A percentile compares a stretch with the other conserved stretches of the same genome.
These are phyloP conservation scores for Xylaria intraflava DNA, from an alignment of 495 filamentous ascomycete species.

Conservation along the genomic window DNA sequence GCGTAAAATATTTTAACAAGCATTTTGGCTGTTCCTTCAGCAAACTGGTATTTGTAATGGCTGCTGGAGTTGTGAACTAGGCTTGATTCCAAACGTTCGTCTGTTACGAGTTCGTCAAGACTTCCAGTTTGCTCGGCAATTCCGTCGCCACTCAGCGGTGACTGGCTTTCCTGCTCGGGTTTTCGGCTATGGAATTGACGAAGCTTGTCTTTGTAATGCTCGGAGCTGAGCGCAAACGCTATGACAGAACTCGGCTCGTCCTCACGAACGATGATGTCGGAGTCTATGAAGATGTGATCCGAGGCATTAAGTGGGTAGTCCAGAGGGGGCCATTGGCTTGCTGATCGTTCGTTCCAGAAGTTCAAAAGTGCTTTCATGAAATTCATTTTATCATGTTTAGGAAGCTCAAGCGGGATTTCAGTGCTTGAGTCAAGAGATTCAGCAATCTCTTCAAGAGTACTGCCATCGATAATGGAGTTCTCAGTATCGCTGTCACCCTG, in stretches of 20 bases:
- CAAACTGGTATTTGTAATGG: constrained; percentile 91
- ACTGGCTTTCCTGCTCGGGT: constrained; percentile 17
- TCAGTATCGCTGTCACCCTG: constrained; percentile 67
- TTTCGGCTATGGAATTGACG: constrained; percentile 38
- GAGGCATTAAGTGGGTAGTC: constrained; percentile 84
- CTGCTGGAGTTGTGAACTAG: constrained; percentile 77
- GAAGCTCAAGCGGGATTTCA: constrained; percentile 66
- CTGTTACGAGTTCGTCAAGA: constrained; percentile 22
- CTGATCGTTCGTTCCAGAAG: constrained; percentile 97
- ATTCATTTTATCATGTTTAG: constrained; percentile 83
- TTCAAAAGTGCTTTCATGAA: constrained; percentile 91
- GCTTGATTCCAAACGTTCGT: constrained; percentile 63
- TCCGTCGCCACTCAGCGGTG: constrained; percentile 10
- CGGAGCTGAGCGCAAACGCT: constrained; percentile 79
- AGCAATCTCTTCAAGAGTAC: constrained; percentile 45
- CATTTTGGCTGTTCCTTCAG: constrained; percentile 85
- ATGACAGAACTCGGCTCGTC: constrained; percentile 96
- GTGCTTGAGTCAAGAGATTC: constrained; percentile 59
- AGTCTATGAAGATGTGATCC: constrained; percentile 95
- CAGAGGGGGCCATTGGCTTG: constrained; percentile 89
- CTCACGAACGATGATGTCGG: constrained; percentile 94
- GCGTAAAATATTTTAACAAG: constrained; percentile 97
- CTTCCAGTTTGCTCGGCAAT: constrained; percentile 26
- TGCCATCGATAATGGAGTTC: constrained; percentile 54
- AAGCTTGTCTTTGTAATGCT: constrained; percentile 78